A percentile compares a stretch with the other conserved stretches of the same genome.
Evolutionary conservation across 768 basidiomycete species (phyloP).

Genomic region (Leccinum subtestaceum): DNA sequence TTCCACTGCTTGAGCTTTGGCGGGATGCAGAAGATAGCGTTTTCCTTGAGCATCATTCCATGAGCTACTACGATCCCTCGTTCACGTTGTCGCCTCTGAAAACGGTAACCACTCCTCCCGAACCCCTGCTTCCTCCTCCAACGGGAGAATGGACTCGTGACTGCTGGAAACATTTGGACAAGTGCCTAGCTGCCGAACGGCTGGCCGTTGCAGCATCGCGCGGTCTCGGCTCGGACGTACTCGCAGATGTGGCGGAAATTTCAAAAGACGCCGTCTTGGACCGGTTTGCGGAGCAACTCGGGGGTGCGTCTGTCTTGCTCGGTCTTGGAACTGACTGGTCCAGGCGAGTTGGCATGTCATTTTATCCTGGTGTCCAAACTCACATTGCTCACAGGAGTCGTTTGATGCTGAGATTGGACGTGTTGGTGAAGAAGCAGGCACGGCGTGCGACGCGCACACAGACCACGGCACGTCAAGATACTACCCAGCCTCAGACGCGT

Average conservation of each 20-base stretch:
- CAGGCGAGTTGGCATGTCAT: slow-evolving; percentile 40
- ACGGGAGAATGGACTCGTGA: slow-evolving; percentile 59
- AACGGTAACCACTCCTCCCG: neutral
- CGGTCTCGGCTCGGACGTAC: slow-evolving; percentile 28
- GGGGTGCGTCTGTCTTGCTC: slow-evolving; percentile 40
- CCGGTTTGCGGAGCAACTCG: slow-evolving; percentile 51
- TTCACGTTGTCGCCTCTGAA: slow-evolving; percentile 21
- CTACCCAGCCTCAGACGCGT: slow-evolving; percentile 44
- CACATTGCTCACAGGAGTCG: slow-evolving; percentile 14
- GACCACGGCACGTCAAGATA: neutral
- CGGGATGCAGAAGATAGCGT: slow-evolving; percentile 30
- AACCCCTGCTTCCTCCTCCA: slow-evolving; percentile 4
- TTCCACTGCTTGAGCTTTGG: slow-evolving; percentile 28
- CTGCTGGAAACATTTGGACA: slow-evolving; percentile 80
- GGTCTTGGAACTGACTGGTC: slow-evolving; percentile 54
- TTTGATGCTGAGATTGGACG: slow-evolving; percentile 31
- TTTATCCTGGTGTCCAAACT: neutral
- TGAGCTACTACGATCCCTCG: slow-evolving; percentile 12
- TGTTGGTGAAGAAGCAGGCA: slow-evolving; percentile 28
- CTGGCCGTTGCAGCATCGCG: slow-evolving; percentile 42
- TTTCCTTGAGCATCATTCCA: slow-evolving; percentile 27
- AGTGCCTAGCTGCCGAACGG: slow-evolving; percentile 72
- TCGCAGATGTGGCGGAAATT: slow-evolving; percentile 55
- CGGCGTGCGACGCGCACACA: slow-evolving; percentile 7
- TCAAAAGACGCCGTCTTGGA: slow-evolving; percentile 55